Conservation (phyloP, 192 early-diverging fungal species). For the Backusella australiensis region DNA sequence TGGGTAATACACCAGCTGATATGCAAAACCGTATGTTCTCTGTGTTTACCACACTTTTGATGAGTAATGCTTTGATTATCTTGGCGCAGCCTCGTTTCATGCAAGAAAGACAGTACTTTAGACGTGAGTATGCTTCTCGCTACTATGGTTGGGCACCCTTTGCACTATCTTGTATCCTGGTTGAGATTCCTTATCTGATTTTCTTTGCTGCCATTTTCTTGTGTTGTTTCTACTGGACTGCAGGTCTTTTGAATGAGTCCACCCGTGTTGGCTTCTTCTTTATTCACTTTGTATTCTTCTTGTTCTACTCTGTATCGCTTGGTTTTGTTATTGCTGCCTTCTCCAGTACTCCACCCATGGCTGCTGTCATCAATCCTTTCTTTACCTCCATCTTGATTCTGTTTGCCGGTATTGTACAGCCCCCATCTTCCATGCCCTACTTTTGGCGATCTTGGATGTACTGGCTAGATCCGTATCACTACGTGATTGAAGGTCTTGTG, state of each 20-base stretch:
- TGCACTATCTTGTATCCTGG: constrained; percentile 57
- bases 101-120: constrained; percentile 56
- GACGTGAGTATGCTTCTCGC: constrained; percentile 63
- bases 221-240: constrained; percentile 71
- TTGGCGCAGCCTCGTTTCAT: constrained; percentile 67
- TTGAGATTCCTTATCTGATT: constrained; percentile 70
- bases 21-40: constrained; percentile 68
- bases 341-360: constrained; percentile 54
- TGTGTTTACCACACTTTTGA: constrained; percentile 66
- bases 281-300: constrained; percentile 53
- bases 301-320: constrained; percentile 63
- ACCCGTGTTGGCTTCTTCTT: constrained; percentile 63
- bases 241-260: constrained; percentile 53
- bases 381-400: constrained; percentile 63
- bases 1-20: constrained; percentile 53
- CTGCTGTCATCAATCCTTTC: constrained; percentile 65
- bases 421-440: constrained; percentile 53
- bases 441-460: constrained; percentile 72
- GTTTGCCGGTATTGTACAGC: constrained; percentile 70
- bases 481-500: constrained; percentile 63
- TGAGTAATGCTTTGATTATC: constrained; percentile 66
- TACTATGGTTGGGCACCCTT: constrained; percentile 71
- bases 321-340: constrained; percentile 71
- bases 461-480: constrained; percentile 65
- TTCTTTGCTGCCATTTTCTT: constrained; percentile 62